Evolutionary conservation across 768 basidiomycete genomes (phyloP).

Genomic region (Cantharellus cinnabarinus): DNA sequence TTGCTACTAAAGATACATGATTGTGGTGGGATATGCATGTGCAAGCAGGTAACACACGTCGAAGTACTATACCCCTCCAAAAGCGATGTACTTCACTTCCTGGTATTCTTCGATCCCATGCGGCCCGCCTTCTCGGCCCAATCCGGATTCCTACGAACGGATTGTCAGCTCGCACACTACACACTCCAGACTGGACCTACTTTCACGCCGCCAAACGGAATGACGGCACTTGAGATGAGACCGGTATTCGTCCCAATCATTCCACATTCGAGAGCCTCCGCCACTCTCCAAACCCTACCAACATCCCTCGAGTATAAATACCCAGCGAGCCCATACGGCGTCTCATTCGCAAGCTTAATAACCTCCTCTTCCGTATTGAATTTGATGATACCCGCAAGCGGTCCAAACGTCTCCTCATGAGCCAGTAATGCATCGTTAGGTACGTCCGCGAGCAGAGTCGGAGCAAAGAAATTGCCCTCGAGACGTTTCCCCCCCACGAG

Average conservation of each 20-base stretch:
- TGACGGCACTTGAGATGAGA: conserved; percentile 49
- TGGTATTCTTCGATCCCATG: conserved; percentile 84
- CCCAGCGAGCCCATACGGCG: conserved; percentile 73
- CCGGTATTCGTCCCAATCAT: conserved; percentile 80
- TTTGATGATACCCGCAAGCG: conserved; percentile 64
- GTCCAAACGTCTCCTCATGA: conserved; percentile 89
- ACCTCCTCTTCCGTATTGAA: conserved; percentile 94
- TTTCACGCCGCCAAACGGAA: conserved; percentile 84
- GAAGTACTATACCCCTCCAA: conserved; percentile 38
- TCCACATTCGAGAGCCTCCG: conserved; percentile 84
- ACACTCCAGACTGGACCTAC: not conserved
- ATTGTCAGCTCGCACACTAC: not conserved
- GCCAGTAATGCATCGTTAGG: conserved; percentile 41
- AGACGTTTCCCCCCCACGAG: conserved; percentile 71
- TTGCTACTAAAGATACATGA: too few relatives aligned
- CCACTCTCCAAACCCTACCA: conserved; percentile 81
- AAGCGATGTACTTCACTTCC: conserved; percentile 61
- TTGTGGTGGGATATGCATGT: too few relatives aligned
- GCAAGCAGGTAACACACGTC: too few relatives aligned
- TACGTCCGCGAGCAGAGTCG: conserved; percentile 81
- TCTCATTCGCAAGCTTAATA: conserved; percentile 61
- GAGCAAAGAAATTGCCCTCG: conserved; percentile 48
- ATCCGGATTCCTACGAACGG: conserved; percentile 40
- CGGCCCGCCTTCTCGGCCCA: conserved; percentile 63
- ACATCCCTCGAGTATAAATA: conserved; percentile 85